Evolutionary conservation across 208 protist genomes (phyloP).

Genomic region (Endotrypanum monterogeii): DNA sequence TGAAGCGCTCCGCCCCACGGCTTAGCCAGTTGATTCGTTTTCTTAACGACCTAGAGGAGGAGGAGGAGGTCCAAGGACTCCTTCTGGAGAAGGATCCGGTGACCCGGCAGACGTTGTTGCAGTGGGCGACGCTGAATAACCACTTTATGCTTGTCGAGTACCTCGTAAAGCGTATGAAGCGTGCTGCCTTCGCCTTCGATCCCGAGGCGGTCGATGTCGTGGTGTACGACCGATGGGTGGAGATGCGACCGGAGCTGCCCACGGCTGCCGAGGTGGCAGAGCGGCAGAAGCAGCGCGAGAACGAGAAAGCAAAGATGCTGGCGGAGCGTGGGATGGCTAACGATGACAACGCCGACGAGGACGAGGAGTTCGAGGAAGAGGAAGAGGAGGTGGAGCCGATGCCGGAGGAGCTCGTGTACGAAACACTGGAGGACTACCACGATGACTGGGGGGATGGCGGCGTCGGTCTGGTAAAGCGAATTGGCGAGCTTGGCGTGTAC

Average conservation of each 20-base stretch:
- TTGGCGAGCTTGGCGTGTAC: slow-evolving; percentile 91
- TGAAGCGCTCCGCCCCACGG: slow-evolving; percentile 61
- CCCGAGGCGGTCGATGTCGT: slow-evolving; percentile 66
- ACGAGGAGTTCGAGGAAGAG: slow-evolving; percentile 69
- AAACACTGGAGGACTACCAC: slow-evolving; percentile 81
- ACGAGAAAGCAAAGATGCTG: slow-evolving; percentile 58
- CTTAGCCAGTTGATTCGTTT: slow-evolving; percentile 74
- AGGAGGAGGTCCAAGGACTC: slow-evolving; percentile 73
- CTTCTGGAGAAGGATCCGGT: slow-evolving; percentile 82
- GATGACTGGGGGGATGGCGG: slow-evolving; percentile 79
- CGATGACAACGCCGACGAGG: slow-evolving; percentile 17
- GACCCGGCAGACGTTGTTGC: slow-evolving; percentile 84
- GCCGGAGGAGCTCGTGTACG: slow-evolving; percentile 85
- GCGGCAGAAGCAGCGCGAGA: slow-evolving; percentile 69
- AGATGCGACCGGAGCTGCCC: slow-evolving; percentile 85
- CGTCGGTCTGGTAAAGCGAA: slow-evolving; percentile 77
- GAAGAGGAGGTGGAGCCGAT: slow-evolving; percentile 77
- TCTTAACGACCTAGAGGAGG: slow-evolving; percentile 85
- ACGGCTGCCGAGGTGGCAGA: slow-evolving; percentile 72
- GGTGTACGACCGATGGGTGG: slow-evolving; percentile 82
- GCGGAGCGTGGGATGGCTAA: slow-evolving; percentile 43
- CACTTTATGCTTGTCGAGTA: slow-evolving; percentile 89
- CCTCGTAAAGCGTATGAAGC: slow-evolving; percentile 77
- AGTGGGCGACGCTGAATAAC: slow-evolving; percentile 84
- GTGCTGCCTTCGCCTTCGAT: slow-evolving; percentile 82